phyloP scores from a whole-genome alignment of 306 rosid genomes.

The Prunus mume region DNA sequence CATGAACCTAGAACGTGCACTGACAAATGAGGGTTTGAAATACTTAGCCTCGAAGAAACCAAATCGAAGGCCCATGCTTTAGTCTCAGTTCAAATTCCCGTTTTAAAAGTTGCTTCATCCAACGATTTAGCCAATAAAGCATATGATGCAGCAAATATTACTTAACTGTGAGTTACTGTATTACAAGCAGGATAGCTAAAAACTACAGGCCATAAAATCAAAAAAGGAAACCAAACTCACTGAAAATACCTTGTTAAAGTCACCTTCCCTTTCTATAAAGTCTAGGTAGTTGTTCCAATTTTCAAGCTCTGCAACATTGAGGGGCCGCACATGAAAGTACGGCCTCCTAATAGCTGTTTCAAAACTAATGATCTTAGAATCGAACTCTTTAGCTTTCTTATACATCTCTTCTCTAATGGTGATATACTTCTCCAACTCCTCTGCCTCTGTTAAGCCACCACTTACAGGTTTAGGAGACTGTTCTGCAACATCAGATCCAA shows the following conservation, averaged over 20 bases:
- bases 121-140: slow-evolving; percentile 89
- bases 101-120: slow-evolving; percentile 96
- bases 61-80: slow-evolving; percentile 98
- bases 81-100: slow-evolving; percentile 99
- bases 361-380: slow-evolving; percentile 97
- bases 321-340: slow-evolving; percentile 94
- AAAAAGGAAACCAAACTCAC: slow-evolving; percentile 34
- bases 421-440: slow-evolving; percentile 98
- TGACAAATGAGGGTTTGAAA: slow-evolving; percentile 92
- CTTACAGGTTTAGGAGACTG: slow-evolving; percentile 69
- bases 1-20: slow-evolving; percentile 91
- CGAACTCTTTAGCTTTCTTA: slow-evolving; percentile 98
- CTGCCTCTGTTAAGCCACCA: slow-evolving; percentile 95
- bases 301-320: slow-evolving; percentile 91
- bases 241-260: slow-evolving; percentile 82
- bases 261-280: slow-evolving; percentile 90
- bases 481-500: slow-evolving; percentile 51
- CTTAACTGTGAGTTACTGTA: slow-evolving; percentile 73
- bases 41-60: slow-evolving; percentile 99
- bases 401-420: slow-evolving; percentile 94
- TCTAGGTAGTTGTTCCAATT: slow-evolving; percentile 96
- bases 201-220: slow-evolving; percentile 24
- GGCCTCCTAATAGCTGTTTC: slow-evolving; percentile 99
- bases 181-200: slow-evolving; percentile 39
- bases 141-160: slow-evolving; percentile 72